Base-by-base conservation (phyloP, 2,329 filamentous ascomycete genomes). In the Trichoderma asperellum region DNA sequence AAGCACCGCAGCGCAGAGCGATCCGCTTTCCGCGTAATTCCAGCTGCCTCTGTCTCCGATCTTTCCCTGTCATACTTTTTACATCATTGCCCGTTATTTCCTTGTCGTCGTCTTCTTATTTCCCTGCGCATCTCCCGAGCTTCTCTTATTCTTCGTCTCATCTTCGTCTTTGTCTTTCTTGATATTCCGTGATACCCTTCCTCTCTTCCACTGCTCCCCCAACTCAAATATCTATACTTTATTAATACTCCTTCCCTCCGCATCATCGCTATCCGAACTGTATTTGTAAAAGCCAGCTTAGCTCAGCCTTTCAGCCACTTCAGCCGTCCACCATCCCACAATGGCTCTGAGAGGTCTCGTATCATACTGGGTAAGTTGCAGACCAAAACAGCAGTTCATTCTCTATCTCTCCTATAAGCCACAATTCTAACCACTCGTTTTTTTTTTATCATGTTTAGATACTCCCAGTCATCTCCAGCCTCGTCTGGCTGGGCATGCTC, bases 391-490 rank as follows among this genome's bases (percentile, higher is more conserved):
- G 14, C 16, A 18, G 24, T 24, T 24, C 29, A 35, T 35, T 37
- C n/a, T 5, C 24, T 24, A 24, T 24, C 4, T 18, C 43, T 21
- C 34, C 10, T 40, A 58, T 66, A 10, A n/a, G 29, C 1, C 16
- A 27, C 55, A 12, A 11, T 57, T 53, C 35, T 24, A 49, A 35
- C 37, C 14, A 37, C 5, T 27, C n/a, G 5, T 16, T 29, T 27
- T 16, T 29, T 27, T 16, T 29, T 27, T 16, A 43, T 24, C 47
- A 32, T 12, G 6, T 18, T 47, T 7, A 86, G 91, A 80, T 91
- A 69, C 84, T 94, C 40, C 92, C 92, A 73, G 81, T 93, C 71
- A 84, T 94, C 73, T 89, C 91, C 59, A 86, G 88, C 73, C 75
- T 86, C 69, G 82, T 87, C 73, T 91, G 89, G 89, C 83, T 91